Evolutionary conservation across 2,329 filamentous ascomycete species (phyloP).

Genomic region (Pyrenochaeta sp.): DNA sequence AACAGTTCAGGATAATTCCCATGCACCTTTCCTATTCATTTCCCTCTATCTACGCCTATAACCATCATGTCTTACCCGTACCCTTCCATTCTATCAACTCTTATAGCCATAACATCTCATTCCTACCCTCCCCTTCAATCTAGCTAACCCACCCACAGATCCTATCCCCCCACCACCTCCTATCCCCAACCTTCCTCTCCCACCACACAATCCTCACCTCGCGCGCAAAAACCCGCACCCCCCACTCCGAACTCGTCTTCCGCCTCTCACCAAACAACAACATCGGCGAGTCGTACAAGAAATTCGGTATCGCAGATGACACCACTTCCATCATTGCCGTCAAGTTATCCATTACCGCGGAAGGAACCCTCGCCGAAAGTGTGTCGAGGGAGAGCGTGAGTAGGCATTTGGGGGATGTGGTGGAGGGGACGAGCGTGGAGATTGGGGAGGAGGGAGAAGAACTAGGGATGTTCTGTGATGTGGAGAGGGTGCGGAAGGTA

Average conservation of each 20-base stretch:
- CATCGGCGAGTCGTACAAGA: constrained; percentile 89
- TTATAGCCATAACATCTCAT: background rate
- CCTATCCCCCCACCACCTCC: constrained; percentile 74
- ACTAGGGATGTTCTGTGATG: constrained; percentile 62
- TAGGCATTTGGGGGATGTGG: constrained; percentile 33
- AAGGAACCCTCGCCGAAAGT: constrained; percentile 9
- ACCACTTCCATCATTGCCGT: constrained; percentile 80
- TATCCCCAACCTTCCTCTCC: constrained; percentile 81
- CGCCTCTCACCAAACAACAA: constrained; percentile 84
- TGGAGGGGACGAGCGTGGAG: constrained; percentile 36
- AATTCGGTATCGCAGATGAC: constrained; percentile 78
- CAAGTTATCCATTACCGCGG: constrained; percentile 67
- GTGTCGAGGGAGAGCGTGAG: constrained; percentile 37
- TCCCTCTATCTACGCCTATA: too few relatives aligned
- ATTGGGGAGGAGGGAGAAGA: constrained; percentile 29
- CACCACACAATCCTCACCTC: constrained; percentile 69
- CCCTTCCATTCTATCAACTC: too few relatives aligned
- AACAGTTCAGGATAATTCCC: too few relatives aligned
- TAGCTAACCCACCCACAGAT: constrained; percentile 58
- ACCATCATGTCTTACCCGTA: too few relatives aligned
- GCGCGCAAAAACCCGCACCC: constrained; percentile 75
- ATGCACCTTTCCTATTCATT: too few relatives aligned
- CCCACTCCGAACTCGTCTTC: constrained; percentile 89
- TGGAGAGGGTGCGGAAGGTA: constrained; percentile 77
- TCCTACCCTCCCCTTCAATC: background rate